phyloP scores from a whole-genome alignment of 2,329 filamentous ascomycete genomes.

The Pseudocercospora fijiensis region DNA sequence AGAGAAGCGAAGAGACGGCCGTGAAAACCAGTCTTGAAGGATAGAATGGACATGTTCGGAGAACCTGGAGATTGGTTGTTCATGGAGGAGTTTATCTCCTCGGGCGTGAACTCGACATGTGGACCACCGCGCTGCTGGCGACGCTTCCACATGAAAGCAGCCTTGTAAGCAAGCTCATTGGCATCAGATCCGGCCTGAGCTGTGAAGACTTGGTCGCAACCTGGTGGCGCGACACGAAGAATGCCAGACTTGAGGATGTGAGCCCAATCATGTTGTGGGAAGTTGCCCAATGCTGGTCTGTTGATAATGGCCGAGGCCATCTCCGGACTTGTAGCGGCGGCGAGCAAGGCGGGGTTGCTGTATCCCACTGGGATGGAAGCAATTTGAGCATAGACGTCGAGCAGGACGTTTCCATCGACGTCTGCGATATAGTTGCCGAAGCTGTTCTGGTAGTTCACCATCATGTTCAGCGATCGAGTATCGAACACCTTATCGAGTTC shows the following conservation, averaged over 20 bases:
- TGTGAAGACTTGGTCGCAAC: conserved; percentile 85
- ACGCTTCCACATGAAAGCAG: conserved; percentile 88
- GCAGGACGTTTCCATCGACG: conserved; percentile 67
- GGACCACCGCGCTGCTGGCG: conserved; percentile 77
- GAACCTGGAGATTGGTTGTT: conserved; percentile 76
- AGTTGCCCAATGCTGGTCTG: conserved; percentile 85
- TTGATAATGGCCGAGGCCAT: conserved; percentile 83
- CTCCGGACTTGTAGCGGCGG: conserved; percentile 70
- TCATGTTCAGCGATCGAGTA: conserved; percentile 80
- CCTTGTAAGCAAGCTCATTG: conserved; percentile 94
- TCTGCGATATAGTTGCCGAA: conserved; percentile 78
- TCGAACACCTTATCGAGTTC: conserved; percentile 79
- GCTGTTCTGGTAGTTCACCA: conserved; percentile 72
- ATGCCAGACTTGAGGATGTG: conserved; percentile 75
- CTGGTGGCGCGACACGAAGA: conserved; percentile 77
- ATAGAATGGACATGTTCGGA: conserved; percentile 78
- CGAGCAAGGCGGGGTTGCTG: conserved; percentile 76
- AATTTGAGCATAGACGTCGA: conserved; percentile 88
- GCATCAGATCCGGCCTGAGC: conserved; percentile 86
- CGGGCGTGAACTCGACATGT: conserved; percentile 72
- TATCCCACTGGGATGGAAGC: conserved; percentile 90
- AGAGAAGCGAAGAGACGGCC: conserved; percentile 84
- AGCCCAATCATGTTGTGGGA: conserved; percentile 82
- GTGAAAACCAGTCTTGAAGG: conserved; percentile 86
- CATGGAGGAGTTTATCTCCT: conserved; percentile 75